phyloP scores from a whole-genome alignment of 345 rosid species.

The Triadica sebifera region DNA sequence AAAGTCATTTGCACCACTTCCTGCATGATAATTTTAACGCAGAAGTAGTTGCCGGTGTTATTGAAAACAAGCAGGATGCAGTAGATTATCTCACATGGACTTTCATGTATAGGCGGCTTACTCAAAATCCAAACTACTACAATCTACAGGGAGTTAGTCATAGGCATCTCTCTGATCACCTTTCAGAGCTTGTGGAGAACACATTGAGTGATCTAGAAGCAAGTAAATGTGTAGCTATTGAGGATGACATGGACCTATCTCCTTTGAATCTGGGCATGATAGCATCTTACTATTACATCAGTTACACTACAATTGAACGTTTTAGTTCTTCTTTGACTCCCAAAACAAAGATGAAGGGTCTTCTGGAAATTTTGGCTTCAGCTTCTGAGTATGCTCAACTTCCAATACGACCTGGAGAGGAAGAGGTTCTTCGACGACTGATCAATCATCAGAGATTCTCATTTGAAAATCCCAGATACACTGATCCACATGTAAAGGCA shows the following conservation, averaged over 20 bases:
- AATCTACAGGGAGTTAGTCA: slow-evolving; percentile 93
- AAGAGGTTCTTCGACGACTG: slow-evolving; percentile 68
- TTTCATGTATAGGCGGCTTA: slow-evolving; percentile 85
- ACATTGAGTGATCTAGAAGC: slow-evolving; percentile 76
- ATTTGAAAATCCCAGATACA: slow-evolving; percentile 67
- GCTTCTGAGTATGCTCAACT: slow-evolving; percentile 85
- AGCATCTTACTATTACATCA: slow-evolving; percentile 80
- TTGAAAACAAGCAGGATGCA: slow-evolving; percentile 93
- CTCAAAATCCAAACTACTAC: slow-evolving; percentile 93
- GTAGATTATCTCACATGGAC: slow-evolving; percentile 98
- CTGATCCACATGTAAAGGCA: slow-evolving; percentile 86
- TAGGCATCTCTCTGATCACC: slow-evolving; percentile 97
- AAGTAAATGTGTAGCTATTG: slow-evolving; percentile 69
- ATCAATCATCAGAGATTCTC: slow-evolving; percentile 93
- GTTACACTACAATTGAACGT: slow-evolving; percentile 85
- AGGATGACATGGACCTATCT: slow-evolving; percentile 81
- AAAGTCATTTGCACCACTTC: slow-evolving; percentile 87
- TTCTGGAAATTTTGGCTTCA: slow-evolving; percentile 76
- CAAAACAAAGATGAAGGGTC: slow-evolving; percentile 92
- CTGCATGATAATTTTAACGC: slow-evolving; percentile 88
- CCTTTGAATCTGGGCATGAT: slow-evolving; percentile 85
- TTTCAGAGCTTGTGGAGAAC: slow-evolving; percentile 89
- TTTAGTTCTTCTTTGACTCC: slow-evolving; percentile 81
- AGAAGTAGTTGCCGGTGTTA: slow-evolving; percentile 72
- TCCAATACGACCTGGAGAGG: slow-evolving; percentile 85